Conservation (phyloP, 352 stramenopile species). For the Phytophthora parvispora region DNA sequence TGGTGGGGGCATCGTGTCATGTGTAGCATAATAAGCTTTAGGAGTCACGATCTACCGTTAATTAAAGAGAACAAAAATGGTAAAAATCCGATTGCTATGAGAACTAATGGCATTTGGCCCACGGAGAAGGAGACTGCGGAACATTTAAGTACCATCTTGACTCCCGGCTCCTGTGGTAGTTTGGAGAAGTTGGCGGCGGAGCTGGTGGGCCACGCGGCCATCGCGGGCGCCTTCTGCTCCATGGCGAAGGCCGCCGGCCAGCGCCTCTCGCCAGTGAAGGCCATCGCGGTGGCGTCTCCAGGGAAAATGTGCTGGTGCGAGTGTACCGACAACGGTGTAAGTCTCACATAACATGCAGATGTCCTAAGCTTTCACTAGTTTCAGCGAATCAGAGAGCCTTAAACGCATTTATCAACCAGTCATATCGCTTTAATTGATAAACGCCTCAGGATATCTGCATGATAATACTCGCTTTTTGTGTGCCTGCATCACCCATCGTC, state of each 20-base stretch:
- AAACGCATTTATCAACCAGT: conserved; percentile 23
- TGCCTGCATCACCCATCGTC: conserved; percentile 12
- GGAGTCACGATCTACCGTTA: conserved; percentile 61
- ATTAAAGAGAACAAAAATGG: conserved; percentile 3
- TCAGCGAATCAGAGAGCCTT: not conserved
- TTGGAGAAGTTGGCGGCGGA: conserved; percentile 49
- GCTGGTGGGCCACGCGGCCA: conserved; percentile 51
- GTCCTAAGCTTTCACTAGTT: conserved; percentile 16
- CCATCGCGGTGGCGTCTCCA: conserved; percentile 22
- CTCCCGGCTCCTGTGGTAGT: conserved; percentile 33
- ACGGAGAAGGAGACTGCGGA: not conserved
- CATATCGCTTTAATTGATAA: not conserved
- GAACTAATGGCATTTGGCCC: too few species aligned
- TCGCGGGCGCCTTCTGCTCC: conserved; percentile 31
- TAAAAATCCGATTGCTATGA: too few species aligned
- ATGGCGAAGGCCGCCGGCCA: conserved; percentile 7
- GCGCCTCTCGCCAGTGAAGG: conserved; percentile 26
- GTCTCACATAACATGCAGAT: conserved; percentile 22
- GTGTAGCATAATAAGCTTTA: conserved; percentile 67
- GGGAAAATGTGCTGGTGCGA: not conserved
- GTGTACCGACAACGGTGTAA: not conserved
- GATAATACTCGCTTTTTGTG: conserved; percentile 4
- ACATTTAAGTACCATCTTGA: conserved; percentile 51
- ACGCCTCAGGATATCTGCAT: not conserved
- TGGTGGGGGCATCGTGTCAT: conserved; percentile 71